Base-by-base conservation (phyloP, 2,329 filamentous ascomycete species). In the Ramularia collo-cygni region DNA sequence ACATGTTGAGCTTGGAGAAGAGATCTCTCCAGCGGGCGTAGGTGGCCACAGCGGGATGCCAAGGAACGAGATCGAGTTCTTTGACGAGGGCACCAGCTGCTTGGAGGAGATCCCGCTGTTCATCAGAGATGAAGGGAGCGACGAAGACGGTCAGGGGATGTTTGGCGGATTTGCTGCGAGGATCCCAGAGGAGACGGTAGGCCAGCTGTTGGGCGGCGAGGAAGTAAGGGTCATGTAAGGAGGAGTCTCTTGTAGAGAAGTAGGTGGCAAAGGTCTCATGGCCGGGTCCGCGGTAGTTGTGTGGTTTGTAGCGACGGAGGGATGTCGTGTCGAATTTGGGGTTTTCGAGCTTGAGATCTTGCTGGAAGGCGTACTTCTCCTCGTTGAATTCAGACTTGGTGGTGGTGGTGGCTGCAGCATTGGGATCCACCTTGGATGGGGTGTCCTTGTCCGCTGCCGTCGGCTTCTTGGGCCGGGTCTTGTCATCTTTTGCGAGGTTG, bases 1-100 rank as follows among this genome's bases (percentile, higher is more conserved):
- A 96, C 16, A 96, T 72, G 52, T 85, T 81, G 64, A 96, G 87
- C 69, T 96, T 96, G 52, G 90, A 95, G 59, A 95, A 95, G 45
- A 52, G 36, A 19, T 52, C 49, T 17, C 34, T 39, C 46, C 45
- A 48, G 28, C 46, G 42, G 5, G 34, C 39, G 21, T 47, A 49
- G 6, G 42, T 43, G 8, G 42, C 26, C 28, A 40, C 39, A 8
- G 42, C 42, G 1, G 49, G 43, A 24, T 52, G 45, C 24, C 43
- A 49, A 9, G 43, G 37, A 4, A 52, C 37, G 17, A 49, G 35
- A 8, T 49, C 47, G 24, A 52, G 37, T 34, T 52, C 49, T 3
- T 42, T 41, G 14, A 52, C 49, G 16, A 48, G 41, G 2, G 49
- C 49, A 15, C 49, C 49, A n/a, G 49, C 40, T 9, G 49, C 44